Evolutionary conservation across 768 basidiomycete genomes (phyloP).

Genomic region (Lactarius sanguifluus): DNA sequence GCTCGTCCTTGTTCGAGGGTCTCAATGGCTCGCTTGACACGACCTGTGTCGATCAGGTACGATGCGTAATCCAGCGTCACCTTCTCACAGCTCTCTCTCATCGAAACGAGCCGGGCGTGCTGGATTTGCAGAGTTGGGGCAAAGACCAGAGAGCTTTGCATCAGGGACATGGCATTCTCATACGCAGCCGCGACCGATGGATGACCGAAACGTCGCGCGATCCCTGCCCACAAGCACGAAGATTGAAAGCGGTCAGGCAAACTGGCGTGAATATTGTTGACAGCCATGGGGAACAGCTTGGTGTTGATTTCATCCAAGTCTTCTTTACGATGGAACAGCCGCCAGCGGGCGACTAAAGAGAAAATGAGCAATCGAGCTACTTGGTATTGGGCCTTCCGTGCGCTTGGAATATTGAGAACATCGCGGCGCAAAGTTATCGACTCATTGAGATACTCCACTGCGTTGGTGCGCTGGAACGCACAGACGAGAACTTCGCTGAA

Average conservation of each 20-base stretch:
- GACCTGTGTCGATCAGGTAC: background rate
- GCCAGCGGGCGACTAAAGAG: background rate
- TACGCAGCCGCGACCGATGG: background rate
- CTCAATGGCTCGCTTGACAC: background rate
- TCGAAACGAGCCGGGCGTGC: background rate
- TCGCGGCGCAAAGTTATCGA: background rate
- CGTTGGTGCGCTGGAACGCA: background rate
- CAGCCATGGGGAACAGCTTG: background rate
- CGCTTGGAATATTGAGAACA: background rate
- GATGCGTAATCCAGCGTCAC: background rate
- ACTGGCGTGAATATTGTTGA: background rate
- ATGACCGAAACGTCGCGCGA: background rate
- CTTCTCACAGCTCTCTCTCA: background rate
- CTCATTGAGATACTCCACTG: background rate
- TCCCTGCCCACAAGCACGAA: background rate
- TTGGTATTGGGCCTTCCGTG: background rate
- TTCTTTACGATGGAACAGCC: background rate
- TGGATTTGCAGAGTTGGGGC: constrained; percentile 2
- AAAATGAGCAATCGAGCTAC: background rate
- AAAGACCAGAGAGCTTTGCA: background rate
- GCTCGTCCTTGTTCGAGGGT: background rate
- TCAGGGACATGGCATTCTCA: background rate
- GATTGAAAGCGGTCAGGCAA: background rate
- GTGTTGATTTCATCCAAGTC: background rate
- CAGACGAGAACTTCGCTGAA: background rate